Evolutionary conservation across 805 yeast genomes (phyloP).

Genomic region (Ogataea trehalophila): DNA sequence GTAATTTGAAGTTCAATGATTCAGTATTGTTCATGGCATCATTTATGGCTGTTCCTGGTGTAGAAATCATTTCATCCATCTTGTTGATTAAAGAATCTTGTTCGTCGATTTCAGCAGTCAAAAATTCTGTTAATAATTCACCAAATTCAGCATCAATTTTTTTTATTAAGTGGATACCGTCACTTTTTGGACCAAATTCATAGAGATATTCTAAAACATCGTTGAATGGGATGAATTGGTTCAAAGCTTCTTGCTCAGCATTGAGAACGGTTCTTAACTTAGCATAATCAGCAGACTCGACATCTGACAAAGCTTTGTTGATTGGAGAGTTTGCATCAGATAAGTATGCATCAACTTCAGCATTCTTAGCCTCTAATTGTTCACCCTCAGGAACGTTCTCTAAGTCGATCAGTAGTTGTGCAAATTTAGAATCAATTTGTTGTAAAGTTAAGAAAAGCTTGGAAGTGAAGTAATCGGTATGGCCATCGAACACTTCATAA

Average conservation of each 20-base stretch:
- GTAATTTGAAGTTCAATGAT: constrained; percentile 18
- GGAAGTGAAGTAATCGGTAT: constrained; percentile 19
- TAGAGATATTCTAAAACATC: constrained; percentile 21
- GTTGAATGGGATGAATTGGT: constrained; percentile 17
- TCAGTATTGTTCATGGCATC: constrained; percentile 21
- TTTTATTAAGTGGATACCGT: constrained; percentile 17
- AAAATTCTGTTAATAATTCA: constrained; percentile 4
- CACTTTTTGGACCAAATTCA: constrained; percentile 21
- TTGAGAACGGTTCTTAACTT: constrained; percentile 12
- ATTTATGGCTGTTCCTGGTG: constrained; percentile 16
- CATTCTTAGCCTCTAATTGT: constrained; percentile 15
- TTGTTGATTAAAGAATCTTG: constrained; percentile 13
- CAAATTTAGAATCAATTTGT: constrained; percentile 22
- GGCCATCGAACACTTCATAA: constrained; percentile 22
- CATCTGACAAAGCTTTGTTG: constrained; percentile 21
- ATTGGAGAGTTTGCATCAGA: constrained; percentile 15
- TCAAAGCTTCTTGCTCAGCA: constrained; percentile 18
- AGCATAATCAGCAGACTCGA: constrained; percentile 11
- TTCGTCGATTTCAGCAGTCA: constrained; percentile 10
- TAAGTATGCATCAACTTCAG: constrained; percentile 17
- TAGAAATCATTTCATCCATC: constrained; percentile 17
- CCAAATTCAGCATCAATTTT: constrained; percentile 23
- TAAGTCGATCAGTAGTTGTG: constrained; percentile 14
- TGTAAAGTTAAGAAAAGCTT: constrained; percentile 13
- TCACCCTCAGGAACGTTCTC: constrained; percentile 22